These are phyloP conservation scores for Suillus subaureus DNA, from an alignment of 768 basidiomycete species.

Conservation along the genomic window DNA sequence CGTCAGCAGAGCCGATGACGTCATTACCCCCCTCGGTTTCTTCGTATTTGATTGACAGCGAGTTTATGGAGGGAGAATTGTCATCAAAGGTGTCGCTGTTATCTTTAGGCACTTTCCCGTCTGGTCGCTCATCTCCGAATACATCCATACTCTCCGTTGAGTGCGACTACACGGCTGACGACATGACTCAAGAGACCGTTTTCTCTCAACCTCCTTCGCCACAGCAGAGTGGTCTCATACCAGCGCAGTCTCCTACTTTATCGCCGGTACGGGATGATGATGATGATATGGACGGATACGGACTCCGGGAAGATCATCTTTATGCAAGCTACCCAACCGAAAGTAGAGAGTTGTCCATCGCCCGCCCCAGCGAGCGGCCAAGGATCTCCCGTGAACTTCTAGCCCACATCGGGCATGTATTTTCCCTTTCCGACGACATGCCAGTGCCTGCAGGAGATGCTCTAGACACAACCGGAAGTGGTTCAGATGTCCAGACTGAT, in stretches of 20 bases:
- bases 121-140: slow-evolving; percentile 24
- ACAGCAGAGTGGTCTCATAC: not conserved
- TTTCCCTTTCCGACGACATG: slow-evolving; percentile 6
- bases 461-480: not conserved
- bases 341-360: not conserved
- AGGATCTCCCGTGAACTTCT: slow-evolving; percentile 1
- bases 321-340: not conserved
- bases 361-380: not conserved
- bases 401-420: slow-evolving; percentile 6
- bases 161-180: slow-evolving; percentile 9
- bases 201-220: not conserved
- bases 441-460: not conserved
- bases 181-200: not conserved
- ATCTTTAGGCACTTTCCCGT: slow-evolving; percentile 15
- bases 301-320: not conserved
- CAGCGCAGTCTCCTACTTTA: not conserved
- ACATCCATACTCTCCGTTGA: slow-evolving; percentile 27
- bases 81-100: slow-evolving; percentile 18
- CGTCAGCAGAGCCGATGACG: not conserved
- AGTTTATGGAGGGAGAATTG: slow-evolving; percentile 15
- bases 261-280: not conserved
- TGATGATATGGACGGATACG: not conserved
- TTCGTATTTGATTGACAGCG: not conserved
- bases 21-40: not conserved
- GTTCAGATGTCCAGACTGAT: not conserved